Evolutionary conservation across 768 basidiomycete genomes (phyloP).

Genomic region (Clavaria fumosa): DNA sequence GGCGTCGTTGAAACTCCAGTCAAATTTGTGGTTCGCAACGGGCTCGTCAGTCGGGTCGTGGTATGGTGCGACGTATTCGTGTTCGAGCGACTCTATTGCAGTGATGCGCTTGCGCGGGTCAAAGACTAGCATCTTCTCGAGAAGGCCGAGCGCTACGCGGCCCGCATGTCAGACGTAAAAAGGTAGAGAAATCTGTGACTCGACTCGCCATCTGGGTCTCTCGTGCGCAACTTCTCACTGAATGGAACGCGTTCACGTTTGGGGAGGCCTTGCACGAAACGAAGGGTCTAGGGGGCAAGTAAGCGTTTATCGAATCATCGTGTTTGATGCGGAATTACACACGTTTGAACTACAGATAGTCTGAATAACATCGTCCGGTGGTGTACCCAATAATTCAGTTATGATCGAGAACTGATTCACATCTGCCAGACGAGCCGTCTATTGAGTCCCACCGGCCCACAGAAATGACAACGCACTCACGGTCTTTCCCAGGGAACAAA

Average conservation of each 20-base stretch:
- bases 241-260: slow-evolving; percentile 95
- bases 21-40: slow-evolving; percentile 83
- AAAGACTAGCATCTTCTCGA: slow-evolving; percentile 98
- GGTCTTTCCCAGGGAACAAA: slow-evolving; percentile 97
- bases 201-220: slow-evolving; percentile 67
- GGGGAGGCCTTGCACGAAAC: slow-evolving; percentile 95
- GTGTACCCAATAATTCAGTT: slow-evolving; percentile 95
- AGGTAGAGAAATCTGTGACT: too few relatives aligned
- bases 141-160: slow-evolving; percentile 68
- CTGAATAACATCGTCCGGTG: slow-evolving; percentile 98
- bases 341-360: slow-evolving; percentile 98
- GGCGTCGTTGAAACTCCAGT: slow-evolving; percentile 99
- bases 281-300: slow-evolving; percentile 53
- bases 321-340: slow-evolving; percentile 15
- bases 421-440: slow-evolving; percentile 36
- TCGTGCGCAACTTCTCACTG: slow-evolving; percentile 78
- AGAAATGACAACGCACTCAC: slow-evolving; percentile 37
- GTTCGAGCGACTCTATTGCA: slow-evolving; percentile 76
- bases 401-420: slow-evolving; percentile 99
- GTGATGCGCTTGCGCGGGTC: slow-evolving; percentile 96
- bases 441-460: too few relatives aligned
- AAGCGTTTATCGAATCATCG: slow-evolving; percentile 8
- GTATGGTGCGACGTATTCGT: slow-evolving; percentile 93
- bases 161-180: neutral
- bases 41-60: slow-evolving; percentile 99